phyloP scores from a whole-genome alignment of 352 stramenopile species.

The Pythium aristosporum region DNA sequence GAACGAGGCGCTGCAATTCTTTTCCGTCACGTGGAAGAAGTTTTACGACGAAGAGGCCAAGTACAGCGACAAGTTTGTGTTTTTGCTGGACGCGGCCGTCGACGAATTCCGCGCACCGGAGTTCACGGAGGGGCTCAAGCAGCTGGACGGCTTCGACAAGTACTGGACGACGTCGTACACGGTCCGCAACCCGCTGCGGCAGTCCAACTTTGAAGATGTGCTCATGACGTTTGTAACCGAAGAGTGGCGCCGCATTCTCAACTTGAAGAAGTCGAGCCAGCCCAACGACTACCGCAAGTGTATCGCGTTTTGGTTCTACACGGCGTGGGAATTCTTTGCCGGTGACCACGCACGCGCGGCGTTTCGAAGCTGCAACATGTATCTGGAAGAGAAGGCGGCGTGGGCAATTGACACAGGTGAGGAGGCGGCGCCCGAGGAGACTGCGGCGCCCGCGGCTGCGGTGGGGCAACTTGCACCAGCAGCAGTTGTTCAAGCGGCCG shows the following conservation, averaged over 20 bases:
- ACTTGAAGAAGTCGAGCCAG: constrained; percentile 81
- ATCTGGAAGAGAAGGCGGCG: constrained; percentile 62
- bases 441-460: neutral
- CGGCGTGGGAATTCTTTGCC: constrained; percentile 80
- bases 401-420: constrained; percentile 38
- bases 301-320: constrained; percentile 87
- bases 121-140: constrained; percentile 72
- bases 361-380: constrained; percentile 87
- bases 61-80: constrained; percentile 85
- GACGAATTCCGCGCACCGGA: constrained; percentile 65
- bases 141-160: constrained; percentile 80
- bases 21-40: constrained; percentile 86
- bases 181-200: constrained; percentile 65
- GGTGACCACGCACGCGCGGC: constrained; percentile 69
- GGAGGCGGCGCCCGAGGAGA: neutral
- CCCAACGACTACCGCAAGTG: constrained; percentile 88
- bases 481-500: neutral
- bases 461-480: neutral
- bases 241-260: constrained; percentile 75
- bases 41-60: constrained; percentile 87
- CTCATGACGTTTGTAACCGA: constrained; percentile 69
- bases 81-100: constrained; percentile 65
- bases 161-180: constrained; percentile 82
- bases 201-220: constrained; percentile 74
- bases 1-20: constrained; percentile 79